These are phyloP conservation scores for Crucihimalaya himalaica DNA, from an alignment of 345 rosid species.

Conservation along the genomic window DNA sequence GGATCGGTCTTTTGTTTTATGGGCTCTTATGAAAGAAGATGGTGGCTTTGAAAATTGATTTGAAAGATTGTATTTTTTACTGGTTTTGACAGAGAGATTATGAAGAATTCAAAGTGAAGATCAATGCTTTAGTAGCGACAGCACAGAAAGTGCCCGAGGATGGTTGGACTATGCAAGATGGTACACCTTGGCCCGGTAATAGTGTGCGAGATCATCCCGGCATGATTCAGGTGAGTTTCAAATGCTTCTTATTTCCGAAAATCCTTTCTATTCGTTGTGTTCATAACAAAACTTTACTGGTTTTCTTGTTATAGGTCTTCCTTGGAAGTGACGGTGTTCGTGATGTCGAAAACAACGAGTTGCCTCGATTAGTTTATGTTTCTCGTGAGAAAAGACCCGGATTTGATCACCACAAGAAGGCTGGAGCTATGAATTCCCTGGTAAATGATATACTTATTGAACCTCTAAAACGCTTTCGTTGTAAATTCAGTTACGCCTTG, in stretches of 20 bases:
- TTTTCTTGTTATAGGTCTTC: slow-evolving; percentile 62
- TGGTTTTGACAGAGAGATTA: slow-evolving; percentile 82
- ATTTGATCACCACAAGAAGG: slow-evolving; percentile 97
- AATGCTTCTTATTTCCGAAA: background rate
- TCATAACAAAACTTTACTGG: background rate
- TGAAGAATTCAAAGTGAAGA: slow-evolving; percentile 90
- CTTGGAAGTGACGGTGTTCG: slow-evolving; percentile 83
- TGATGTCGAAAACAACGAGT: slow-evolving; percentile 78
- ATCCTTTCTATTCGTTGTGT: background rate
- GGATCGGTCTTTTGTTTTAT: background rate
- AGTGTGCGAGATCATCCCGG: slow-evolving; percentile 96
- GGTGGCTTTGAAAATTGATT: slow-evolving; percentile 7
- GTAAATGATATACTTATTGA: slow-evolving; percentile 44
- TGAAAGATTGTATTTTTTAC: slow-evolving; percentile 6
- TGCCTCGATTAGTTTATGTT: slow-evolving; percentile 92
- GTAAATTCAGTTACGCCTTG: slow-evolving; percentile 6
- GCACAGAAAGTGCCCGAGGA: slow-evolving; percentile 99
- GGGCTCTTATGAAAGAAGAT: background rate
- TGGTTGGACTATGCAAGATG: slow-evolving; percentile 99
- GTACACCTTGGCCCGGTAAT: slow-evolving; percentile 99
- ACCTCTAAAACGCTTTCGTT: background rate
- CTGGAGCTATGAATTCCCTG: slow-evolving; percentile 98
- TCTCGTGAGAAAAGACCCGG: slow-evolving; percentile 99
- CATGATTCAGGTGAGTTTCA: slow-evolving; percentile 89
- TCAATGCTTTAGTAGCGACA: slow-evolving; percentile 88